Conservation (phyloP, 2,329 filamentous ascomycete species). For the Penicillium rolfsii region DNA sequence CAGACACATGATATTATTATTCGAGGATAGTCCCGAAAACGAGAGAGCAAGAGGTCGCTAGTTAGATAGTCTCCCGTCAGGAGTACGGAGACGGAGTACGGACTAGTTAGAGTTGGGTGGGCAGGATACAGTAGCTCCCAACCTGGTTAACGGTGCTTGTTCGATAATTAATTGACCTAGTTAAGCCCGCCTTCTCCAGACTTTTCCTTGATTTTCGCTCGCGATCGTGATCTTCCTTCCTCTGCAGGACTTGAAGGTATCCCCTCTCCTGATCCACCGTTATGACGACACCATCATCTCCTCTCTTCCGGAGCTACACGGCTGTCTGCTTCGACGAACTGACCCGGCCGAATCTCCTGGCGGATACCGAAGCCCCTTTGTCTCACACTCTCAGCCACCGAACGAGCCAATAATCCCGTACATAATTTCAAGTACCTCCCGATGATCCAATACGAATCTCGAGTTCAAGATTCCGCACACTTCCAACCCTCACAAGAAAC, state of each 20-base stretch:
- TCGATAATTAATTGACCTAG: background rate
- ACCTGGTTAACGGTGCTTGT: background rate
- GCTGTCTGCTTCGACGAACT: too few species aligned
- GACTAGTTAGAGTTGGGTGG: background rate
- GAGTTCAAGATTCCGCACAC: background rate
- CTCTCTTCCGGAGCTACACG: background rate
- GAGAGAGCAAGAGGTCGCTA: background rate
- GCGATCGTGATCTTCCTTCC: slow-evolving; percentile 15
- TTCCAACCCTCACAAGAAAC: background rate
- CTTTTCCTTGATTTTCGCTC: slow-evolving; percentile 5
- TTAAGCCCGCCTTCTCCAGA: background rate
- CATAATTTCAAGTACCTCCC: slow-evolving; percentile 1
- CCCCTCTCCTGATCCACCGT: slow-evolving; percentile 7
- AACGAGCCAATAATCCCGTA: slow-evolving; percentile 12
- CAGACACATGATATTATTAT: background rate
- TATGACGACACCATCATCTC: slow-evolving; percentile 13
- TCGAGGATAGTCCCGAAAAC: background rate
- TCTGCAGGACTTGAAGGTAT: slow-evolving; percentile 6
- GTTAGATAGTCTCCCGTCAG: too few species aligned
- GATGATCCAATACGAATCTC: background rate
- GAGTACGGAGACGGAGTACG: too few species aligned
- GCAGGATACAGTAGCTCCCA: background rate
- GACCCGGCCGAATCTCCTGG: background rate
- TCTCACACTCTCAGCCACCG: background rate
- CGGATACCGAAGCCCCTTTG: slow-evolving; percentile 3